Percentiles rank a stretch among this genome's conserved stretches.
Evolutionary conservation across 1,284 basidiomycete genomes (phyloP).

Genomic region (Sparassis latifolia): DNA sequence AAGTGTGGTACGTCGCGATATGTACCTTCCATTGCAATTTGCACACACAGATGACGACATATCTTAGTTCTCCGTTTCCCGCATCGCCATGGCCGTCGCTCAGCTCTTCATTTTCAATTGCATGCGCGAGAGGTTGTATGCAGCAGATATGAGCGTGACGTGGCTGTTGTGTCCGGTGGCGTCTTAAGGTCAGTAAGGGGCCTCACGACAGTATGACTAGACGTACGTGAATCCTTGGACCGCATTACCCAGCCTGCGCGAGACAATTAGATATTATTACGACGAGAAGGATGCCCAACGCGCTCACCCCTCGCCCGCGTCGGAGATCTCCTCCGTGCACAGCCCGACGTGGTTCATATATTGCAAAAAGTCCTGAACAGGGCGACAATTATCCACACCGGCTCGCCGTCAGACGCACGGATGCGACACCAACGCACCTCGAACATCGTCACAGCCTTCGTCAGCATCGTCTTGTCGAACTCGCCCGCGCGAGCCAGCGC

Average conservation of each 20-base stretch:
- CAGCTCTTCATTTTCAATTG: conserved; percentile 17
- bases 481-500: conserved; percentile 82
- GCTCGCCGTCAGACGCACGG: not conserved
- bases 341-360: conserved; percentile 85
- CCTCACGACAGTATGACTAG: not conserved
- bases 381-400: conserved; percentile 1
- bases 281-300: too few species aligned
- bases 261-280: not conserved
- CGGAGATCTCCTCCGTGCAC: conserved; percentile 80
- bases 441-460: conserved; percentile 74
- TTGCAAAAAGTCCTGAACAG: conserved; percentile 58
- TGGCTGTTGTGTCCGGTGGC: conserved; percentile 37
- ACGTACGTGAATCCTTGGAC: conserved; percentile 85
- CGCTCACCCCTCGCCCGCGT: conserved; percentile 68
- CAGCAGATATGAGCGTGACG: conserved; percentile 77
- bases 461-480: conserved; percentile 61
- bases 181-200: not conserved
- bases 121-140: conserved; percentile 74
- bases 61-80: too few species aligned
- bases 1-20: too few species aligned
- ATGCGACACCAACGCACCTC: conserved; percentile 46
- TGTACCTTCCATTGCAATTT: too few species aligned
- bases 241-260: conserved; percentile 64
- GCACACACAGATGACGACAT: too few species aligned
- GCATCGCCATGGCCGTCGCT: not conserved